Evolutionary conservation across 441 rosid species (phyloP).

Genomic region (Hypseocharis bilobata): DNA sequence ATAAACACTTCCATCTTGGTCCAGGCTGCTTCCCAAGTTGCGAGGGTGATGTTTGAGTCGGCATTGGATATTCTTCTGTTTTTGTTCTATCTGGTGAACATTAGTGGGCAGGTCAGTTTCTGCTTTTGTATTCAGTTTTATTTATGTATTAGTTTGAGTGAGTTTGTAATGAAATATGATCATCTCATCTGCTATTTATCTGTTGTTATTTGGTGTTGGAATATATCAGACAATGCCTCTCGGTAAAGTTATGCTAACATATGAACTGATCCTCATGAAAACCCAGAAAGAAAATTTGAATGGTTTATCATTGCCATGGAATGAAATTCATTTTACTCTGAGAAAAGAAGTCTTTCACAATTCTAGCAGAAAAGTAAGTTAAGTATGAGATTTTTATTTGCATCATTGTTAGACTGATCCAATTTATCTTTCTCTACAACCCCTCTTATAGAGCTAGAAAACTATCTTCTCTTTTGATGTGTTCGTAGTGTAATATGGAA

Average conservation of each 20-base stretch:
- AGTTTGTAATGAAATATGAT: not conserved
- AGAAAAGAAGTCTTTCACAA: not conserved
- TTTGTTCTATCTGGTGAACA: conserved; percentile 62
- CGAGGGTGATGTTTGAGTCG: conserved; percentile 77
- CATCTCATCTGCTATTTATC: not conserved
- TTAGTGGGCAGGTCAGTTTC: conserved; percentile 71
- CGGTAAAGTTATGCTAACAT: not conserved
- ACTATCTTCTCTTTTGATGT: not conserved
- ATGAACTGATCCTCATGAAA: not conserved
- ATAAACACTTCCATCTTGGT: conserved; percentile 45
- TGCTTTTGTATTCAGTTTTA: not conserved
- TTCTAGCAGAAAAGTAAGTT: not conserved
- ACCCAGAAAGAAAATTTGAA: not conserved
- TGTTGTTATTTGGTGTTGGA: not conserved
- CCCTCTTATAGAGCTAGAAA: not conserved
- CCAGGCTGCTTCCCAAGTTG: conserved; percentile 79
- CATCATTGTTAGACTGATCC: not conserved
- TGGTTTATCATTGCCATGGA: not conserved
- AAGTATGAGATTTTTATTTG: not conserved
- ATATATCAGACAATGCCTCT: not conserved
- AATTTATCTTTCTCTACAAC: not conserved
- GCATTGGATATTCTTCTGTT: conserved; percentile 70
- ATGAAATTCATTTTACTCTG: not conserved
- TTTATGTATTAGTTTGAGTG: not conserved
- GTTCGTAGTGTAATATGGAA: not conserved